Evolutionary conservation across 768 basidiomycete species (phyloP).

Genomic region (Boletus rubescentipes): DNA sequence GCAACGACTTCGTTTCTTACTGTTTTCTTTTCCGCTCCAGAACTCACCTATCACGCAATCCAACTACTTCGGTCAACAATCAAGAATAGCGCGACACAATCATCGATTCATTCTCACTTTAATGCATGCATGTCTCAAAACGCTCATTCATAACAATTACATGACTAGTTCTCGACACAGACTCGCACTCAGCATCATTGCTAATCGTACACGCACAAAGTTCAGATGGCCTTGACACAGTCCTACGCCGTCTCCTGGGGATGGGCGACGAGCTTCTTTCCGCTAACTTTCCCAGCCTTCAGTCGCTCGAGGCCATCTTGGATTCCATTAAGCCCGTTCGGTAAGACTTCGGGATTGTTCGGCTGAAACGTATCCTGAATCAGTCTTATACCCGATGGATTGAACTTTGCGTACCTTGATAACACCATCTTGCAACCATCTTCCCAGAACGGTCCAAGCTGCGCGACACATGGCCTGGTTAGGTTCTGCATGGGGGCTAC

Average conservation of each 20-base stretch:
- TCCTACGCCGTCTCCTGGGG: conserved; percentile 38
- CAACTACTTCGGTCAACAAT: neutral
- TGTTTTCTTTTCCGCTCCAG: neutral
- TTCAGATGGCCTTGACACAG: neutral
- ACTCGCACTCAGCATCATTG: neutral
- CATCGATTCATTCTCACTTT: conserved; percentile 4
- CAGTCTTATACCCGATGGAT: neutral
- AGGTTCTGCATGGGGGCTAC: conserved; percentile 19
- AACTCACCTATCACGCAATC: neutral
- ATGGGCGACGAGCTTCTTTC: conserved; percentile 41
- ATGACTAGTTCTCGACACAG: neutral
- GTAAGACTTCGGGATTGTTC: conserved; percentile 41
- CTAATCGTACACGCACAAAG: conserved; percentile 20
- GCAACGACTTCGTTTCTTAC: neutral
- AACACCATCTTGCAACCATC: conserved; percentile 26
- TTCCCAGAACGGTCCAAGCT: conserved; percentile 20
- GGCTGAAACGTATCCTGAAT: conserved; percentile 32
- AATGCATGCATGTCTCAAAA: conserved; percentile 3
- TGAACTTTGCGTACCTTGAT: conserved; percentile 21
- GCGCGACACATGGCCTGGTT: conserved; percentile 19
- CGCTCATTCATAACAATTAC: neutral
- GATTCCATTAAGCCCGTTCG: conserved; percentile 41
- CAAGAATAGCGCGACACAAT: neutral
- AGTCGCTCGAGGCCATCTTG: conserved; percentile 36
- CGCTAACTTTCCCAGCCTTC: conserved; percentile 40